Evolutionary conservation across 768 basidiomycete genomes (phyloP), one percentile per base, ranked within the genome.

Genomic region (Pulveroboletus sp.): DNA sequence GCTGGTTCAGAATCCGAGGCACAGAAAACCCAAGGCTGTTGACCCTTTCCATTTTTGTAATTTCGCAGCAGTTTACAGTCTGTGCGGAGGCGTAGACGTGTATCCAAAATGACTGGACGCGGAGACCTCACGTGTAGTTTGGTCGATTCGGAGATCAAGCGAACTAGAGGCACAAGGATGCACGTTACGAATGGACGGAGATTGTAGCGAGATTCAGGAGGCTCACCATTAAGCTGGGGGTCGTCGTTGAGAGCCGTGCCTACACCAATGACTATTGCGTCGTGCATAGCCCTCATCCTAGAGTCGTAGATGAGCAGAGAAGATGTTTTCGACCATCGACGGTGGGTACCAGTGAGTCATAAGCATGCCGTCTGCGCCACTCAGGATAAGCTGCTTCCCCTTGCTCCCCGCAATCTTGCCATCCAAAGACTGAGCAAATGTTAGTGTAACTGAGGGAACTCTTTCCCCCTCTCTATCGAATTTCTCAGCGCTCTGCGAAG

Each of bases 251-350:
- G 69, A 18, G 90, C 83, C 0, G 95, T 98, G 8, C 88, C 89
- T 33, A 93, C 80, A 3, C 95, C 95, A 39, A 99, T 76, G 12
- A 99, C 71, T 52, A 99, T 97, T 8, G 79, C 93, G 60, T 96
- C 91, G 69, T 98, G 95, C 77, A 91, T 80, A 0, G 90, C 77
- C 54, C 95, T 76, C 81, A 98, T 82, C 84, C 93, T 95, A 56
- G 43, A 42, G 52, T 42, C 17, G 21, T 15, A 44, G 28, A 35
- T 58, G 39, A 43, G 46, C 28, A 38, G 26, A 43, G 15, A 30
- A 32, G 9, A 17, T 27, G 28, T 15, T 37, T 47, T 47, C 24
- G 31, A 35, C 17, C 40, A 33, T 21, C 30, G 18, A 50, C 9
- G 36, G 24, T 9, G 12, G 57, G 54, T 60, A 92, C 93, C 89